phyloP scores from a whole-genome alignment of 768 basidiomycete genomes.

The Atractiella rhizophila region DNA sequence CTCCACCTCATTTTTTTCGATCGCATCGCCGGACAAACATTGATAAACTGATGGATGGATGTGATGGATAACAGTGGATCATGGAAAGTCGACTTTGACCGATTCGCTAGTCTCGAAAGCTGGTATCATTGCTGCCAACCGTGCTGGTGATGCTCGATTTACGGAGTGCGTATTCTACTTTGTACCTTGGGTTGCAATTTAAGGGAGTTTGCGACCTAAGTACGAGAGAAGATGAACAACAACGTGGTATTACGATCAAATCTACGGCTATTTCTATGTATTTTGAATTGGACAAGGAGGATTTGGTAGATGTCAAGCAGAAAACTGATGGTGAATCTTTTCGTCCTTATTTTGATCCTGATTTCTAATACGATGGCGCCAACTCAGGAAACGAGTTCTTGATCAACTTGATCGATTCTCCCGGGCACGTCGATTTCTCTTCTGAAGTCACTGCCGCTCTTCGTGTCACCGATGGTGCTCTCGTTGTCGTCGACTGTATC shows the following conservation, averaged over 20 bases:
- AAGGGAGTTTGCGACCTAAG: too few species aligned
- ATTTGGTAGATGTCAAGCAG: constrained; percentile 61
- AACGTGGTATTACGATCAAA: constrained; percentile 99
- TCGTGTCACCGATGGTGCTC: constrained; percentile 97
- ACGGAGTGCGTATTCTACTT: too few species aligned
- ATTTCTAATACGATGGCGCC: constrained; percentile 6
- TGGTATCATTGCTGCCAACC: constrained; percentile 84
- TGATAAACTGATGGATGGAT: background rate
- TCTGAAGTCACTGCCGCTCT: constrained; percentile 98
- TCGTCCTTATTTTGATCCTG: constrained; percentile 5
- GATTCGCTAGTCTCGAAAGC: constrained; percentile 98
- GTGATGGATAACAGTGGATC: too few species aligned
- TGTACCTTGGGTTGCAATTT: too few species aligned
- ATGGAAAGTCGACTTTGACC: constrained; percentile 98
- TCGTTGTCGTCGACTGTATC: constrained; percentile 97
- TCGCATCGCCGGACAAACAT: background rate
- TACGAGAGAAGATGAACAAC: constrained; percentile 92
- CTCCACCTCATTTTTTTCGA: constrained; percentile 14
- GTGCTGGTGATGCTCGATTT: constrained; percentile 89
- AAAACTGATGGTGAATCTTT: constrained; percentile 49
- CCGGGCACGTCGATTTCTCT: constrained; percentile 99
- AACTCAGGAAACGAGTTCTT: constrained; percentile 68
- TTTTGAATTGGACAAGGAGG: constrained; percentile 82
- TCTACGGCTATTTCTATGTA: constrained; percentile 99
- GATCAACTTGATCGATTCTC: constrained; percentile 99